Evolutionary conservation across 2,329 filamentous ascomycete species (phyloP).

Genomic region (Emmonsiellopsis sp.): DNA sequence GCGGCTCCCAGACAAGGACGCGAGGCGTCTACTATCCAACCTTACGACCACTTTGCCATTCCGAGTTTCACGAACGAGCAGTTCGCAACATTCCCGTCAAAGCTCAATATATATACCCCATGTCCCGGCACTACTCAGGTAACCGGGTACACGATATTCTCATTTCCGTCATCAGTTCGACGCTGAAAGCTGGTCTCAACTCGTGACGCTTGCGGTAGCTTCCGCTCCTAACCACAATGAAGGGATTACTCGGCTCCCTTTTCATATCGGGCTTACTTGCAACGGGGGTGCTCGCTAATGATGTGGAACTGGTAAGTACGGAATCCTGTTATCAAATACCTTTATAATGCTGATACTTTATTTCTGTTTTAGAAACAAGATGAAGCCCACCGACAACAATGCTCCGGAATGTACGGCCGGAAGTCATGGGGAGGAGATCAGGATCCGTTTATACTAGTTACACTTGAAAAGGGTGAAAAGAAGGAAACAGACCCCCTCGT

Average conservation of each 20-base stretch:
- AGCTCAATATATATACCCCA: neutral
- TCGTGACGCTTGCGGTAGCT: slow-evolving; percentile 10
- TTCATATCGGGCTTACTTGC: slow-evolving; percentile 29
- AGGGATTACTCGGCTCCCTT: slow-evolving; percentile 29
- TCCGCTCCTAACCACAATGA: slow-evolving; percentile 24
- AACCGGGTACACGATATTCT: neutral
- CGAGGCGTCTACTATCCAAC: neutral
- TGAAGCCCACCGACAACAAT: slow-evolving; percentile 70
- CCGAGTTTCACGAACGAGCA: neutral
- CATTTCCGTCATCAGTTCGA: neutral
- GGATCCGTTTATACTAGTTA: slow-evolving; percentile 81
- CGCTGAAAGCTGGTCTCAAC: slow-evolving; percentile 9
- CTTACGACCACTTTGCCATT: neutral
- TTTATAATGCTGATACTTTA: slow-evolving; percentile 4
- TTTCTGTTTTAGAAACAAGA: slow-evolving; percentile 55
- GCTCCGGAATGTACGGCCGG: slow-evolving; percentile 87
- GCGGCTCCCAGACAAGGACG: neutral
- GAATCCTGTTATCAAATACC: neutral
- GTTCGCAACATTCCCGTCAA: neutral
- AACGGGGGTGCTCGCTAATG: slow-evolving; percentile 32
- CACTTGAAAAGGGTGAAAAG: slow-evolving; percentile 57
- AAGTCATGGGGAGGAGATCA: slow-evolving; percentile 78
- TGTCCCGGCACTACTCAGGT: neutral
- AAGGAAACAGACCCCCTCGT: slow-evolving; percentile 62
- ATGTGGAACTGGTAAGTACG: slow-evolving; percentile 34